Evolutionary conservation across 2,329 filamentous ascomycete species (phyloP), one percentile per base, ranked within the genome.

Genomic region (Claviceps pusilla): DNA sequence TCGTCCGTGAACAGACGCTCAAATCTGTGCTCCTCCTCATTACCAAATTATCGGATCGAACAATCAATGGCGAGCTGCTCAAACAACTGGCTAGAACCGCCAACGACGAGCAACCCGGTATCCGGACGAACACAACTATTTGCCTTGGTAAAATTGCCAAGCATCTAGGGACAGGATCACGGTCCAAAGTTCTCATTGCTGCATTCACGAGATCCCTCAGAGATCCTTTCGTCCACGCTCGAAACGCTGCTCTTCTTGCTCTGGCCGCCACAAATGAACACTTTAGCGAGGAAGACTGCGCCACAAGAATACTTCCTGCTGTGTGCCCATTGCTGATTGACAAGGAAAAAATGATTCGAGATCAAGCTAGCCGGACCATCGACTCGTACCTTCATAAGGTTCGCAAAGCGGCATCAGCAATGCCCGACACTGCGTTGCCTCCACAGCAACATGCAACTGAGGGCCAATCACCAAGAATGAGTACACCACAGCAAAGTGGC

Each of bases 121-220:
- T 98, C 59, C 82, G 93, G 57, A 98, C 93, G 9, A 98, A 98
- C 66, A 98, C 93, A 0, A 98, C 93, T 1, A 98, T 98, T 54
- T 97, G 91, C 65, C 72, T 98, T 0, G 93, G 93, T 28, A 97
- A 96, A 65, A 96, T 98, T 61, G 90, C 93, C 14, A 90, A 89
- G 62, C 86, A 95, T 62, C 75, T 98, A 1, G 88, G 89, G 1
- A 75, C 79, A 1, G 76, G 87, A 59, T 88, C 87, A 3, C 79
- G 93, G 58, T 78, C 86, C 50, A 98, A 97, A 68, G 91, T 98
- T 0, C 79, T 98, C 31, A 86, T 90, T 52, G 93, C 93, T 7
- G 93, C 93, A 0, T 98, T 98, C 64, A 84, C 86, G 3, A 82
- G 93, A 31, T 89, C 93, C 0, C 76, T 97, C 3, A 79, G 90